These are phyloP conservation scores for Fusarium camptoceras DNA, from an alignment of 2,329 filamentous ascomycete genomes.

Conservation along the genomic window DNA sequence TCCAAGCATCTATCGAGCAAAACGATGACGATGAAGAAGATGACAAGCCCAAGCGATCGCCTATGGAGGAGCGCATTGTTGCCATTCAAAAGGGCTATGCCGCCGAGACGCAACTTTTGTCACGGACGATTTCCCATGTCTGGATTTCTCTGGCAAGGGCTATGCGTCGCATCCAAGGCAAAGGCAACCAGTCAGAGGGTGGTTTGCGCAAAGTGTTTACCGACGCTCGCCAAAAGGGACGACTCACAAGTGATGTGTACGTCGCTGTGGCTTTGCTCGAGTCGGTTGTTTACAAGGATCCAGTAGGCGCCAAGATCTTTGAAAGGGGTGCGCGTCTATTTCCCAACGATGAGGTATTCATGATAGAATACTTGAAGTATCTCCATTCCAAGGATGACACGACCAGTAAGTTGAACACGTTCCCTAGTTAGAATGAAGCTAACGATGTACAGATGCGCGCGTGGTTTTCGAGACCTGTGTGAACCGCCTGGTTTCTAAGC, in stretches of 20 bases:
- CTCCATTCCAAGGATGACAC: conserved; percentile 92
- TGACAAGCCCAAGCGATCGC: conserved; percentile 59
- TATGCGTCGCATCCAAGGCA: conserved; percentile 93
- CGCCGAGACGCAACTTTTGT: conserved; percentile 79
- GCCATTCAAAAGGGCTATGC: conserved; percentile 75
- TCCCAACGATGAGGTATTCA: conserved; percentile 91
- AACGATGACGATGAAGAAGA: conserved; percentile 65
- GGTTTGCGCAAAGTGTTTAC: conserved; percentile 90
- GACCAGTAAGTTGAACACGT: conserved; percentile 74
- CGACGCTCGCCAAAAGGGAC: conserved; percentile 87
- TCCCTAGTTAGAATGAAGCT: conserved; percentile 16
- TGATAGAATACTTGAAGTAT: conserved; percentile 96
- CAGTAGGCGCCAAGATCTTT: conserved; percentile 93
- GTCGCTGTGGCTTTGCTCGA: conserved; percentile 93
- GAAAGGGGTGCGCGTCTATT: conserved; percentile 94
- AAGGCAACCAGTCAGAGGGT: conserved; percentile 72
- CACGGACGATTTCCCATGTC: conserved; percentile 87
- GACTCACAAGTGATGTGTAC: conserved; percentile 94
- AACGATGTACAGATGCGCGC: conserved; percentile 75
- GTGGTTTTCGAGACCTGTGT: conserved; percentile 97
- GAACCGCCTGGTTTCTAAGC: conserved; percentile 81
- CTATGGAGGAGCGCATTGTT: conserved; percentile 73
- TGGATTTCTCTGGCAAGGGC: conserved; percentile 96
- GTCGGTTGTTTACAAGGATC: conserved; percentile 94
- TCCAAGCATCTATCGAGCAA: conserved; percentile 55